Base-by-base conservation (phyloP, 768 basidiomycete species). In the Porpolomopsis calyptriformis region DNA sequence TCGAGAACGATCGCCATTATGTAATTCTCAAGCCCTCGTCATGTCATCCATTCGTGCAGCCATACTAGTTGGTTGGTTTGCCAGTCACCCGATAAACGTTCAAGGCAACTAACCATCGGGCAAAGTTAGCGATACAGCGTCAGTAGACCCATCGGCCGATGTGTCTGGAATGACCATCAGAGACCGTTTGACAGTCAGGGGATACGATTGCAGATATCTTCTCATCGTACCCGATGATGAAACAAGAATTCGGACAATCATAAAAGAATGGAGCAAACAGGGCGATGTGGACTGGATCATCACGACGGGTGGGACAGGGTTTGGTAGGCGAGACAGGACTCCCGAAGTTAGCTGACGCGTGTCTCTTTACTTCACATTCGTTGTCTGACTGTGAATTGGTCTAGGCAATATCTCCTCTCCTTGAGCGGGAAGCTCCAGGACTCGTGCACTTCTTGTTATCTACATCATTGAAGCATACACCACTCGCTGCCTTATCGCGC, bases 221-320 rank as follows among this genome's bases (percentile, higher is more conserved):
- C 49, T 43, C 12, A 73, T 86, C 57, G 81, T 89, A 0, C 71
- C 85, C 27, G 89, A 93, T 55, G 79, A 86, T 39, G 60, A 71
- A 40, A 50, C 55, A 0, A 58, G 57, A 35, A 85, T 91, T 42
- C 70, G 66, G 20, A 54, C 57, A 5, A 56, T 61, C 9, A 68
- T 89, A 4, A 63, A 61, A 36, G 59, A 57, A 4, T 79, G 77
- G 69, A 67, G 63, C 31, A 56, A 61, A 2, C 58, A 66, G 4
- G 67, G 65, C 2, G 55, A 66, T n/a, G 62, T 82, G 11, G 80
- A 89, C 58, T 80, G 79, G 73, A 72, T 91, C 48, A 67, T 94
- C 51, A 85, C 86, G 4, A 85, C 85, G 0, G 90, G 90, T 14
- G 90, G 90, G 4, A 94, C 90, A 0, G 90, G 90, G 5, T 90